phyloP scores from a whole-genome alignment of 805 yeast species.

The Geotrichum ghanense region DNA sequence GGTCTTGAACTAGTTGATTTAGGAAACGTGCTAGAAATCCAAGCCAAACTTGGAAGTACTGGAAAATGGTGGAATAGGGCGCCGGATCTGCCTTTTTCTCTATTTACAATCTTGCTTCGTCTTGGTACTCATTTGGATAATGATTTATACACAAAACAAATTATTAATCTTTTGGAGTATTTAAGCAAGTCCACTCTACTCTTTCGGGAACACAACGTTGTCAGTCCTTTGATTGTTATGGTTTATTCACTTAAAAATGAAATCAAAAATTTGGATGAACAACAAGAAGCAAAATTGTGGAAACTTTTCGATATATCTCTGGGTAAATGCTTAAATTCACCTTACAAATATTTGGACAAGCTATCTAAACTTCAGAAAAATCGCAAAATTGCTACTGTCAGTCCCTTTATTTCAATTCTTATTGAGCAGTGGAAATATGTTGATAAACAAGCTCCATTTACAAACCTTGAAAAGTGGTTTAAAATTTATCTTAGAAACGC shows the following conservation, averaged over 20 bases:
- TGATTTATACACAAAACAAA: constrained; percentile 29
- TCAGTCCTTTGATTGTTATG: constrained; percentile 46
- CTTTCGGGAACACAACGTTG: constrained; percentile 38
- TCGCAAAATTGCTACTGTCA: constrained; percentile 22
- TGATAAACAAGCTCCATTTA: constrained; percentile 21
- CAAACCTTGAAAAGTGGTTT: constrained; percentile 37
- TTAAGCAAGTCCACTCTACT: constrained; percentile 42
- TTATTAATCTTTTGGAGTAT: constrained; percentile 36
- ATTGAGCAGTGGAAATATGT: constrained; percentile 63
- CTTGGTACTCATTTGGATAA: constrained; percentile 29
- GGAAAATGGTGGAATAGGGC: constrained; percentile 73
- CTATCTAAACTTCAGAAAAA: constrained; percentile 20
- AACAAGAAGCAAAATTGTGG: constrained; percentile 36
- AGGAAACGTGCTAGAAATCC: constrained; percentile 44
- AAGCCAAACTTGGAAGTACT: constrained; percentile 38
- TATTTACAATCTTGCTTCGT: constrained; percentile 56
- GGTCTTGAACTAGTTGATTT: constrained; percentile 19
- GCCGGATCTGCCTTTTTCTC: constrained; percentile 35
- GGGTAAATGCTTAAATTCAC: constrained; percentile 57
- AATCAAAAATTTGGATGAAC: not conserved
- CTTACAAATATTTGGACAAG: constrained; percentile 73
- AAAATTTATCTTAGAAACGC: constrained; percentile 35
- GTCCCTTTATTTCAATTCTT: constrained; percentile 47
- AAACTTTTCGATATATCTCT: constrained; percentile 63
- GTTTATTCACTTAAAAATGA: constrained; percentile 33